phyloP scores from a whole-genome alignment of 148 eudicot species.

The Camellia lanceoleosa region DNA sequence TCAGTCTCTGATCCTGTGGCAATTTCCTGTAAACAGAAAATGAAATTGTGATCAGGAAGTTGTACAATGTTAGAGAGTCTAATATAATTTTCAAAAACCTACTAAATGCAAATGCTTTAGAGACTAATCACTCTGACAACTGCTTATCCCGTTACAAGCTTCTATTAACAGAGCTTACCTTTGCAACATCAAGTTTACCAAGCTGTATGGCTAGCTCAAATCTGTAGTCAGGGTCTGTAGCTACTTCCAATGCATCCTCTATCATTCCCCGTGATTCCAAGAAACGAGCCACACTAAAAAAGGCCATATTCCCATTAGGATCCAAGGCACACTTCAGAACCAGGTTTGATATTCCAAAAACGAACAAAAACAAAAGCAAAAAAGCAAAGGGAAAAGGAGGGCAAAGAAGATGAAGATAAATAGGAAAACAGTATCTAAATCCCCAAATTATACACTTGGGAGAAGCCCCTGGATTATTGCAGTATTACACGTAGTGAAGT shows the following conservation, averaged over 20 bases:
- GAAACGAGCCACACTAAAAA: slow-evolving; percentile 79
- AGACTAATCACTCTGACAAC: slow-evolving; percentile 1
- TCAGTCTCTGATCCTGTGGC: slow-evolving; percentile 83
- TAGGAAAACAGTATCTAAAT: neutral
- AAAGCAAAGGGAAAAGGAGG: neutral
- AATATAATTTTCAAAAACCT: neutral
- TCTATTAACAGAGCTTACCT: slow-evolving; percentile 43
- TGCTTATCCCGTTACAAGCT: neutral
- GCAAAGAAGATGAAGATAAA: neutral
- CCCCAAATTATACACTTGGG: neutral
- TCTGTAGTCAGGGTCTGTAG: slow-evolving; percentile 96
- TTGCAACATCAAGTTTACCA: slow-evolving; percentile 79
- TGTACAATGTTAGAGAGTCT: neutral
- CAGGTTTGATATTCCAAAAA: neutral
- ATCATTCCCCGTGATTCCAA: slow-evolving; percentile 95
- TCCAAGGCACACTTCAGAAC: slow-evolving; percentile 1
- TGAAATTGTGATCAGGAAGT: neutral
- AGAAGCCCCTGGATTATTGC: neutral
- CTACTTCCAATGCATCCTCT: slow-evolving; percentile 94
- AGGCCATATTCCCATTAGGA: slow-evolving; percentile 9
- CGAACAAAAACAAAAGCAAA: slow-evolving; percentile 16
- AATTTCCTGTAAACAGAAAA: slow-evolving; percentile 66
- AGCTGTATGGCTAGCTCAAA: slow-evolving; percentile 99
- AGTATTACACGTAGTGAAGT: neutral
- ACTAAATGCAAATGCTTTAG: neutral